These are phyloP conservation scores for Mycena chlorophos DNA, from an alignment of 768 basidiomycete genomes.

Conservation along the genomic window DNA sequence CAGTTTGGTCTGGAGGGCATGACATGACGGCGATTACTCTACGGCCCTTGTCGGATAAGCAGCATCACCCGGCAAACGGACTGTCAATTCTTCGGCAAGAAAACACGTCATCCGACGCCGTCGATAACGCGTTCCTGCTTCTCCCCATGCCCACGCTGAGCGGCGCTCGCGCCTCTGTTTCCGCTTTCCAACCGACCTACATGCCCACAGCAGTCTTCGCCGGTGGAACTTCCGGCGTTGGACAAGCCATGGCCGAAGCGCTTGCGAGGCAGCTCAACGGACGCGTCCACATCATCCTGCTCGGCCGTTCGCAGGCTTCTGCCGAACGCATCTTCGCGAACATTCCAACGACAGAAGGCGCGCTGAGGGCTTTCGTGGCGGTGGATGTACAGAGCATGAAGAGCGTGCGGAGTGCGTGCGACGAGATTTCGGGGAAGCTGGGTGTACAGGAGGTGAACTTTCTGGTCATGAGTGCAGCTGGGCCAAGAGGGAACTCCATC, in stretches of 20 bases:
- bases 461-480: conserved; percentile 27
- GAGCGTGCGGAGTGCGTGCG: neutral
- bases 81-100: no score
- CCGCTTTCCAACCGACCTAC: no score
- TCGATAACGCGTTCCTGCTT: no score
- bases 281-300: conserved; percentile 36
- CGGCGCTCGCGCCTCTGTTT: no score
- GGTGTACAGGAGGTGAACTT: conserved; percentile 34
- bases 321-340: conserved; percentile 30
- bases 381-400: conserved; percentile 28
- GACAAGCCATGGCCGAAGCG: conserved; percentile 33
- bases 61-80: no score
- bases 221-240: conserved; percentile 24
- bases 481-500: conserved; percentile 3
- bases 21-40: no score
- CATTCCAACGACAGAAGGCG: conserved; percentile 26
- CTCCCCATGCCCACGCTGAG: no score
- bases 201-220: conserved; percentile 19
- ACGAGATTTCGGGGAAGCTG: neutral
- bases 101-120: no score
- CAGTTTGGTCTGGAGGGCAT: no score
- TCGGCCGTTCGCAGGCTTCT: conserved; percentile 33
- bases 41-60: no score
- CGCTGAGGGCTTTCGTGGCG: conserved; percentile 32
- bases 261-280: conserved; percentile 36